A percentile compares a stretch with the other conserved stretches of the same genome.
Conservation (phyloP, 1,284 basidiomycete species). For the Pseudozyma tsukubaensis region DNA sequence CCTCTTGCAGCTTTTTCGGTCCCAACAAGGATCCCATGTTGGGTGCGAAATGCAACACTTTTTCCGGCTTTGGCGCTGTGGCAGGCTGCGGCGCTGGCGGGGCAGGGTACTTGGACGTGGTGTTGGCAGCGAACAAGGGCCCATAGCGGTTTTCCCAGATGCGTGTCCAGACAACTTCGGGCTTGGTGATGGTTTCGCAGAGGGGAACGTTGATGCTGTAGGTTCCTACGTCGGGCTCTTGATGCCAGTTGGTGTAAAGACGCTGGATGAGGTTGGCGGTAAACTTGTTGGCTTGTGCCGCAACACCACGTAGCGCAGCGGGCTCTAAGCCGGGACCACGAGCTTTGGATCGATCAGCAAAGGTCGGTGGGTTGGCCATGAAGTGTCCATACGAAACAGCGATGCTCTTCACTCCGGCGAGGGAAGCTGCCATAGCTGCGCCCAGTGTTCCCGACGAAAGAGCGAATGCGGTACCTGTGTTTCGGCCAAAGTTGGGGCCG, state of each 20-base stretch:
- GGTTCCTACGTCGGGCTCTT: constrained; percentile 46
- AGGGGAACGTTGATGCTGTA: constrained; percentile 67
- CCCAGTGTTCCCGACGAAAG: constrained; percentile 66
- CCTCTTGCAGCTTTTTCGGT: constrained; percentile 41
- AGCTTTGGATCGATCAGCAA: constrained; percentile 33
- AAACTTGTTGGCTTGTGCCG: constrained; percentile 40
- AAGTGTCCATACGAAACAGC: constrained; percentile 66
- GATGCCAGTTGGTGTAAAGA: constrained; percentile 58
- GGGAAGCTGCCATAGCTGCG: constrained; percentile 60
- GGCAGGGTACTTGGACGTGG: constrained; percentile 20
- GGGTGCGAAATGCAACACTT: constrained; percentile 59
- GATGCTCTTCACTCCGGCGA: constrained; percentile 56
- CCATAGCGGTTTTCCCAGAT: constrained; percentile 63
- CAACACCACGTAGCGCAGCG: constrained; percentile 18
- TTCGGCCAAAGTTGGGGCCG: constrained; percentile 67
- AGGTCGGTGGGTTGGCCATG: constrained; percentile 42
- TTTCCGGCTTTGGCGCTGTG: constrained; percentile 45
- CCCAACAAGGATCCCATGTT: constrained; percentile 59
- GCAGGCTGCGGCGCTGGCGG: constrained; percentile 32
- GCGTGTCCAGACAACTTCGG: constrained; percentile 61
- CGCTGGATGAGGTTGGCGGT: constrained; percentile 46
- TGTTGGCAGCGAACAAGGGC: constrained; percentile 40
- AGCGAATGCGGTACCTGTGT: constrained; percentile 66
- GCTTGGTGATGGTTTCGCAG: constrained; percentile 52
- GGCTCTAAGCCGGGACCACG: constrained; percentile 33